Base-by-base conservation (phyloP, 306 rosid genomes). In the Lotus japonicus region DNA sequence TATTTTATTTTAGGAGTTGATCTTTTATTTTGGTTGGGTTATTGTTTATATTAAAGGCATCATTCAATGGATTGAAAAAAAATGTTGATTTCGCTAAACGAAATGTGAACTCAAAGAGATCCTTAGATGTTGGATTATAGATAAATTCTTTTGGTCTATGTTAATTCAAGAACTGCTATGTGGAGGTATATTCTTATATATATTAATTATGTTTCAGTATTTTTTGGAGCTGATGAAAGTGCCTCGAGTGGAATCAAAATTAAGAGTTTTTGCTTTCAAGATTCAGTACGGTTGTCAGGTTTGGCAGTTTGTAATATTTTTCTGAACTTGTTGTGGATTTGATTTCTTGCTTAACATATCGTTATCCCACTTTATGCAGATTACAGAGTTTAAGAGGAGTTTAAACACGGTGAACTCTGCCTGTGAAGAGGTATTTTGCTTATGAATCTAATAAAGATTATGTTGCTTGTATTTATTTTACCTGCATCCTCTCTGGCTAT, bases 141-240 rank as follows among this genome's bases (percentile, higher is more conserved):
- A 64, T 51, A 1, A 6, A 26, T 46, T 57, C 16, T 60, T 68
- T 68, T 61, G 64, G 26, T 49, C 33, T 60, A 17, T 42, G 43
- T 52, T 42, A 68, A 52, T 51, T 50, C 64, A 41, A 51, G 55
- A 62, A 68, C 58, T 64, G 35, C 58, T 42, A 16, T 52, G 51
- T 26, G 13, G 31, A 52, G 39, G 23, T 14, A 19, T 59, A 57
- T 56, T 28, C 75, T 80, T 73, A 50, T 57, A 35, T 61, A 56
- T 42, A 26, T 52, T 67, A 68, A 26, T 53, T 65, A 46, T 83
- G 70, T 82, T 79, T 77, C 96, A 94, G 97, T 90, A 52, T 71
- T 86, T 92, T 78, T 57, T 92, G 88, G 98, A 92, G 91, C 82
- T 78, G 80, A 86, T 92, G 98, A 90, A 88, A 84, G 98, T 92